Evolutionary conservation across 2,329 filamentous ascomycete species (phyloP), one percentile per base, ranked within the genome.

Genomic region (Fusarium coffeatum): DNA sequence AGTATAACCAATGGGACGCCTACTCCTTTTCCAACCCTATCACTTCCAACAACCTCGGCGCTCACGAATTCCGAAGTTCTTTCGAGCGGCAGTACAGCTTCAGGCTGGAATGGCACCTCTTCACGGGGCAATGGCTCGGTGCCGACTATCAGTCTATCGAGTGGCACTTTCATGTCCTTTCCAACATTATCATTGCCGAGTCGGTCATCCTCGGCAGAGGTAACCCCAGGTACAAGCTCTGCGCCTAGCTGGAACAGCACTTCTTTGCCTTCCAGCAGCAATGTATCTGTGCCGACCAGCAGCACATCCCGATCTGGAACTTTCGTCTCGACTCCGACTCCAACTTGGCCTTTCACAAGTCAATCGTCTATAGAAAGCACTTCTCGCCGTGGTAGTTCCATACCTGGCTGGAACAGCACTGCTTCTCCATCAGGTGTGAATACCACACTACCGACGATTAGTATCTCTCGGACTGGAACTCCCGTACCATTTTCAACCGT

Each of bases 81-180:
- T 4, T n/a, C 32, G 8, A 32, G 37, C 11, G 32, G 23, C 11
- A 53, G 25, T 23, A 41, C 49, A 2, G 22, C 28, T 0, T 40
- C 66, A 7, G 41, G 55, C n/a, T 53, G 55, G 37, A 64, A 56
- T 18, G 34, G n/a, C 28, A 62, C 66, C 1, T 34, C 45, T 0
- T n/a, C 43, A 4, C 22, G 28, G 10, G 40, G 30, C 1, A 64
- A 64, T 37, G 45, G 4, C 23, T 62, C 54, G 9, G 30, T 58
- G 11, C 53, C 64, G 8, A 62, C 47, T 13, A 3, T 57, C n/a
- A 51, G 66, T 23, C 25, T 49, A 15, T 32, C 66, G 1, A 42
- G 55, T 30, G 51, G 55, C 1, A 66, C 66, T 4, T 50, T 66
- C 18, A 15, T 66, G 1, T 34, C 66, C 2, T 47, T 69, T 30